Evolutionary conservation across 2,329 filamentous ascomycete species (phyloP), one percentile per base, ranked within the genome.

Genomic region (Pseudocercospora pini-densiflorae): DNA sequence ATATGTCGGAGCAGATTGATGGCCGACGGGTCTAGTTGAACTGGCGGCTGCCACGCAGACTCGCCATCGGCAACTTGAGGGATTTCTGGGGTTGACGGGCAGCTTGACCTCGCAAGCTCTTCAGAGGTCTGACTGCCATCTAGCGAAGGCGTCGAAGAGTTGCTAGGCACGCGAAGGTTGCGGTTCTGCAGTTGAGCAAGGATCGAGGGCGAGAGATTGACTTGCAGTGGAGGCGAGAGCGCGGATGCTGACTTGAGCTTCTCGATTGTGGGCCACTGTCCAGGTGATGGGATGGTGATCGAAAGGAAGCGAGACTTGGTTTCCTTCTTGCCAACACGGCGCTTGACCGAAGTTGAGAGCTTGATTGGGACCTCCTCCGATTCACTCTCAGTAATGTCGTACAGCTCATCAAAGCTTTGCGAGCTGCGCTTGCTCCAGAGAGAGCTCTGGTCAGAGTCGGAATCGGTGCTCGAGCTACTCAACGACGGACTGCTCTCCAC

Each of bases 121-220:
- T 97, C 94, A 1, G 94, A 97, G 8, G 89, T 91, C 74, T 95
- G 81, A 79, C 93, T 97, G 23, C 93, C 94, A 80, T 97, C 94
- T 3, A 97, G 84, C 4, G 94, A 97, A 3, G 94, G 94, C 4
- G 94, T 90, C 5, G 92, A 90, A 63, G 92, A 94, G 31, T 89
- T 86, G 40, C 88, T 89, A 1, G 93, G 93, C 3, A 94, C 85
- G 57, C 88, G 86, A 23, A 89, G 85, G 54, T 77, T 80, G 43
- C 80, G 80, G 29, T 78, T 74, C 29, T 87, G 86, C 77, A 97
- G 88, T 75, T 92, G 89, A 10, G 88, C 89, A 71, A 94, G 84
- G 64, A 90, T 88, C 19, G 76, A 74, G 14, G 75, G 76, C 12
- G 77, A 74, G 19, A 77, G 70, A 24, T 76, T 73, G 29, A 77